Evolutionary conservation across 768 basidiomycete genomes (phyloP).

Genomic region (Phallus indusiatus): DNA sequence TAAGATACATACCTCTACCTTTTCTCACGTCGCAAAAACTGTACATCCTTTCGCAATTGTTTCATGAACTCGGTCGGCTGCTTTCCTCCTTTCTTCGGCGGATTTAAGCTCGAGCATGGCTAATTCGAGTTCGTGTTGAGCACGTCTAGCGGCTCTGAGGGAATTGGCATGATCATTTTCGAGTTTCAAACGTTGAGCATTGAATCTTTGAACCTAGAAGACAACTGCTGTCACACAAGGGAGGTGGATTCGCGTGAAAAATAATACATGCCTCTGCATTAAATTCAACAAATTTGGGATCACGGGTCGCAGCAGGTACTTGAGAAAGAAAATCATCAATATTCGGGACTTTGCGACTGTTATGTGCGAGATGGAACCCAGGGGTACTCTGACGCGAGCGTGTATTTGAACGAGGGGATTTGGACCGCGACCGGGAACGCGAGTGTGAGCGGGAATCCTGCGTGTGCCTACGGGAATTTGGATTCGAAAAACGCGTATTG

Average conservation of each 20-base stretch:
- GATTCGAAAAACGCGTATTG: neutral
- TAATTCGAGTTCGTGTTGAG: conserved; percentile 53
- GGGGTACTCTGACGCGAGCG: neutral
- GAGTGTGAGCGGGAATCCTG: neutral
- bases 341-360: neutral
- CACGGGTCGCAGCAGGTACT: neutral
- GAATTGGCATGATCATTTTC: conserved; percentile 31
- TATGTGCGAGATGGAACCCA: neutral
- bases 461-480: neutral
- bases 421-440: neutral
- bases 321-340: conserved; percentile 2
- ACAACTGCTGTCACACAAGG: neutral
- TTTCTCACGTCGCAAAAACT: neutral
- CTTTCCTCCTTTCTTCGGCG: conserved; percentile 47
- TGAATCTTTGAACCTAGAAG: conserved; percentile 24
- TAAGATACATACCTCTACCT: neutral
- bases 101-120: conserved; percentile 49
- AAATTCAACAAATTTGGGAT: conserved; percentile 16
- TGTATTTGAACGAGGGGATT: neutral
- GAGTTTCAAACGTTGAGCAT: conserved; percentile 30
- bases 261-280: conserved; percentile 11
- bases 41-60: conserved; percentile 2
- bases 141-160: conserved; percentile 35
- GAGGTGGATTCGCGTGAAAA: neutral
- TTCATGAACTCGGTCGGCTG: conserved; percentile 30